These are phyloP conservation scores for Furcasterigmium sp. DNA, from an alignment of 2,329 filamentous ascomycete species.

Conservation along the genomic window DNA sequence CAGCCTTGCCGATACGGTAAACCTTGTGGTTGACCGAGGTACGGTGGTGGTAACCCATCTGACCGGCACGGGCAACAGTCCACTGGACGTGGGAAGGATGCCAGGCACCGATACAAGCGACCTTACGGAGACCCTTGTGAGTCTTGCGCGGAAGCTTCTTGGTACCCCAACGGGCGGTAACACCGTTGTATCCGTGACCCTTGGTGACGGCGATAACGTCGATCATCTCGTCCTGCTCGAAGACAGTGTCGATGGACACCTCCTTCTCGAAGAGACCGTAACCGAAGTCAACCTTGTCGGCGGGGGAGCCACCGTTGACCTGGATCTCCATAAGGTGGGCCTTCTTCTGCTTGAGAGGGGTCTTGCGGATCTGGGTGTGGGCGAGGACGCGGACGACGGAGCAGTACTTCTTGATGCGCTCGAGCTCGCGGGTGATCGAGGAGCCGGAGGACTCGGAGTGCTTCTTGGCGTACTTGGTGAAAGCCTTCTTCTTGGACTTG, in stretches of 20 bases:
- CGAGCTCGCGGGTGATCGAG: slow-evolving; percentile 92
- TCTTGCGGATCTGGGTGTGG: slow-evolving; percentile 99
- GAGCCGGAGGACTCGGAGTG: slow-evolving; percentile 90
- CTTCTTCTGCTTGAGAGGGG: slow-evolving; percentile 99
- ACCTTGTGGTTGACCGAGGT: slow-evolving; percentile 99
- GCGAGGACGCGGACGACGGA: slow-evolving; percentile 97
- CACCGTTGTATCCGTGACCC: slow-evolving; percentile 98
- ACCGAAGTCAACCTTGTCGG: slow-evolving; percentile 96
- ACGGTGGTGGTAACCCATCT: slow-evolving; percentile 99
- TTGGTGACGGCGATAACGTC: slow-evolving; percentile 99
- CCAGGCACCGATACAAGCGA: slow-evolving; percentile 99
- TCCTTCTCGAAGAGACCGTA: slow-evolving; percentile 99
- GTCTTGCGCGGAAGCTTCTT: slow-evolving; percentile 99
- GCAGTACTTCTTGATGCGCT: slow-evolving; percentile 99
- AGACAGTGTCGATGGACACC: slow-evolving; percentile 86
- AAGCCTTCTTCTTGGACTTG: slow-evolving; percentile 99
- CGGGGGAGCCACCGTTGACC: slow-evolving; percentile 93
- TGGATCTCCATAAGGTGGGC: slow-evolving; percentile 99
- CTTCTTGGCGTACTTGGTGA: slow-evolving; percentile 99
- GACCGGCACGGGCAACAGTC: slow-evolving; percentile 99
- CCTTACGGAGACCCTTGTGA: slow-evolving; percentile 99
- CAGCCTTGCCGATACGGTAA: slow-evolving; percentile 94
- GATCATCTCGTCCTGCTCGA: slow-evolving; percentile 99
- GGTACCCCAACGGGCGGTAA: slow-evolving; percentile 97
- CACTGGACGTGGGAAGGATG: slow-evolving; percentile 99